Base-by-base conservation (phyloP, 2,329 filamentous ascomycete species). In the Calonectria fujianensis region DNA sequence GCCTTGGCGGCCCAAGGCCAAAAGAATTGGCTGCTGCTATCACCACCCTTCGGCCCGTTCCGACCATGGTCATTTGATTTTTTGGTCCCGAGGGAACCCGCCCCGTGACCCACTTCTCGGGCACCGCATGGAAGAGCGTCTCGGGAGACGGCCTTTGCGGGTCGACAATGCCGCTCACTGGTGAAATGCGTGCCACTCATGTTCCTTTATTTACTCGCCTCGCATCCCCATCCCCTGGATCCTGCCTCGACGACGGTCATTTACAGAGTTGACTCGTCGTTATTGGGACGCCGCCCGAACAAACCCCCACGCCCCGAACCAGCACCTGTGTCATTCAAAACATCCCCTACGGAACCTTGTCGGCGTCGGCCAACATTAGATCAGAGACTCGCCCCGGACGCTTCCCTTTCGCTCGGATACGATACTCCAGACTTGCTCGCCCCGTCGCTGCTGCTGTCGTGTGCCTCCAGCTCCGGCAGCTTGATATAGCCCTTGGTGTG, bases 401-500 rank as follows among this genome's bases (percentile, higher is more conserved):
- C 80, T 52, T 81, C 80, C 54, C 65, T 51, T 64, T 80, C 78
- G 50, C 79, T 81, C 3, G 80, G 80, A 71, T 81, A 71, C 64
- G 68, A 64, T 9, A 72, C 54, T 39, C 72, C 72, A 8, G 52
- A 37, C 50, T 72, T 59, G n/a, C 37, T 39, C 3, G 59, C n/a
- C 29, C 20, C 48, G 32, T 48, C 64, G 50, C n/a, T 41, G 48
- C 31, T 29, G 18, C 72, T 51, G 29, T 74, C 27, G 27, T 65
- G 61, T 39, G 51, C 71, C 54, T 79, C 75, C 69, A 81, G 11
- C 27, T 75, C 73, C 11, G 80, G 80, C 61, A 81, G 39, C 75
- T 81, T 81, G 52, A 81, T 73, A 59, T 78, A 77, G 11, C 80
- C 80, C 68, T 81, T 80, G 14, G 80, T 81, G 61, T 81, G 80